These are phyloP conservation scores for Kazachstania sp. DNA, from an alignment of 1,139 yeast species.

Conservation along the genomic window DNA sequence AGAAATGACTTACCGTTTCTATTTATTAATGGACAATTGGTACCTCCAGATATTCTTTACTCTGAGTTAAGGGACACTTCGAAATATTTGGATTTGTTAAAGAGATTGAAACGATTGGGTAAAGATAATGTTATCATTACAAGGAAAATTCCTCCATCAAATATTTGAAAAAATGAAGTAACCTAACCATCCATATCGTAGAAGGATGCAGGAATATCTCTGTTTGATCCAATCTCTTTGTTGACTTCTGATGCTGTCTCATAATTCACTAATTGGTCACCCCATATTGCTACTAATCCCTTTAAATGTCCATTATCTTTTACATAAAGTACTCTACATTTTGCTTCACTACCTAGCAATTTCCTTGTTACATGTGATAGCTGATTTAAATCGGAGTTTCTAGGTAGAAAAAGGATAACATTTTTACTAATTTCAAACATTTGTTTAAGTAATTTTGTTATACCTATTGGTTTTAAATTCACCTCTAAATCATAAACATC, in stretches of 20 bases:
- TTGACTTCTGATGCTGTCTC: neutral
- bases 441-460: slow-evolving; percentile 39
- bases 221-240: slow-evolving; percentile 2
- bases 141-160: slow-evolving; percentile 20
- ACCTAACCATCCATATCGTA: slow-evolving; percentile 19
- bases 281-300: slow-evolving; percentile 57
- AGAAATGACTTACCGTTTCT: slow-evolving; percentile 14
- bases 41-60: slow-evolving; percentile 14
- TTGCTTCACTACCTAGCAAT: slow-evolving; percentile 39
- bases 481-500: slow-evolving; percentile 41
- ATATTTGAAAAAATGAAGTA: slow-evolving; percentile 10
- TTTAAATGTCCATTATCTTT: slow-evolving; percentile 39
- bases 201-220: slow-evolving; percentile 5
- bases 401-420: slow-evolving; percentile 68
- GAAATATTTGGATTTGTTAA: slow-evolving; percentile 11
- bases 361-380: slow-evolving; percentile 40
- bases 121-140: slow-evolving; percentile 14
- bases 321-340: slow-evolving; percentile 43
- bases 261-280: slow-evolving; percentile 31
- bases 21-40: slow-evolving; percentile 22
- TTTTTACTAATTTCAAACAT: slow-evolving; percentile 41
- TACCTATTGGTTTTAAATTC: slow-evolving; percentile 39
- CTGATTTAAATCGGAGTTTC: slow-evolving; percentile 56
- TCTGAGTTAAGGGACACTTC: slow-evolving; percentile 13
- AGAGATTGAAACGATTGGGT: slow-evolving; percentile 13